Evolutionary conservation across 2,329 filamentous ascomycete species (phyloP), one percentile per base, ranked within the genome.

Genomic region (Aschersonia sp.): DNA sequence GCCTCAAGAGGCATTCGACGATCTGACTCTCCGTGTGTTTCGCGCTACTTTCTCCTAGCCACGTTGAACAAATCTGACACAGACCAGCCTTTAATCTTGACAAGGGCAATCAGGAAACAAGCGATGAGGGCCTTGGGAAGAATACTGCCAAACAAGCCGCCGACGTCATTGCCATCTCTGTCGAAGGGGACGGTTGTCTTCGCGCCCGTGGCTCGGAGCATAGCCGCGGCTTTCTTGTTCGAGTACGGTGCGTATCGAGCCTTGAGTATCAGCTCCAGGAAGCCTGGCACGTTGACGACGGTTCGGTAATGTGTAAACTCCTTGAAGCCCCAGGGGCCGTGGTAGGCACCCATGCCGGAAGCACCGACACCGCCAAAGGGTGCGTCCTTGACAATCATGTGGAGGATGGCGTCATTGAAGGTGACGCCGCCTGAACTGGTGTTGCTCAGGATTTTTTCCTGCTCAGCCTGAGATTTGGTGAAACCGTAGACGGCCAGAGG

Each of bases 361-460:
- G 60, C 60, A 10, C 70, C 70, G 14, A 70, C 64, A 5, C 70
- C 69, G 11, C 70, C 70, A 49, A 73, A 72, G 1, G 70, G 68
- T 0, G 65, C 64, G 10, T 56, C 58, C 0, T 59, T 58, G n/a
- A 66, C 58, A 1, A 53, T 56, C 30, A 62, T 60, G 43, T 72
- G 69, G 5, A 68, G 52, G 33, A 63, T 53, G 11, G 60, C 57
- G 51, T 69, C 68, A 51, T 72, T 72, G 53, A 72, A 57, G 0
- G 67, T 70, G 44, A 71, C 67, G 11, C 69, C 68, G 29, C 69
- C 70, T 6, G 67, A 70, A 22, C 55, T 60, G 37, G 61, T 61
- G 45, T 54, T 47, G 45, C 53, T 48, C 37, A 54, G 48, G 42
- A 57, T 60, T 43, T 58, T 56, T 12, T 61, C 53, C 44, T 65